phyloP scores from a whole-genome alignment of 2,329 filamentous ascomycete genomes.

The Colletotrichum sp. region DNA sequence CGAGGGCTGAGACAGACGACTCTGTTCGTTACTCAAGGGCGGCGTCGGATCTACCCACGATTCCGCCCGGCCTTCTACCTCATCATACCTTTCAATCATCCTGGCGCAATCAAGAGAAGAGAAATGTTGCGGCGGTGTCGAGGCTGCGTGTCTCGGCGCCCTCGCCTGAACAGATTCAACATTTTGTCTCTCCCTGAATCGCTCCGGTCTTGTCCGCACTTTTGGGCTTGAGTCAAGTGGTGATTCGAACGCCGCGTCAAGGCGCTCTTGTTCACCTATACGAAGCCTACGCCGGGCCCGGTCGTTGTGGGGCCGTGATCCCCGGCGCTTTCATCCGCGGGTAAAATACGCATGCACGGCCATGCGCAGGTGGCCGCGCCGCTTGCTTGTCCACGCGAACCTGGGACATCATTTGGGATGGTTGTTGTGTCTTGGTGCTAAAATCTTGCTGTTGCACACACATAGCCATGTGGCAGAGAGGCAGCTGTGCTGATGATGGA shows the following conservation, averaged over 20 bases:
- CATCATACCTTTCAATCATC: not conserved
- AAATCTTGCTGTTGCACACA: not conserved
- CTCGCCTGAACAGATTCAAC: not conserved
- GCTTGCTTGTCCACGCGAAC: not conserved
- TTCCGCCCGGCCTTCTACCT: not conserved
- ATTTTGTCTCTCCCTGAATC: not conserved
- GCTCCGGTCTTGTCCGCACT: not conserved
- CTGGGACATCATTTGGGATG: not conserved
- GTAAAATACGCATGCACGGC: not conserved
- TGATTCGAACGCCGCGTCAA: too few species aligned
- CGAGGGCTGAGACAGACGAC: constrained; percentile 9
- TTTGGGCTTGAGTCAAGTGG: not conserved
- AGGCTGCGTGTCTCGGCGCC: not conserved
- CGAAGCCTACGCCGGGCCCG: not conserved
- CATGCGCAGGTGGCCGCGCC: not conserved
- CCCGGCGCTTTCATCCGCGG: not conserved
- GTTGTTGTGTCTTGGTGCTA: not conserved
- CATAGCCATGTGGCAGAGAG: not conserved
- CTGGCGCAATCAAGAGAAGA: not conserved
- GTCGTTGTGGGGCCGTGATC: not conserved
- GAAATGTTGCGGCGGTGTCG: not conserved
- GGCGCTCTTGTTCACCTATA: not conserved
- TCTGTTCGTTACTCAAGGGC: not conserved
- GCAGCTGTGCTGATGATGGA: not conserved
- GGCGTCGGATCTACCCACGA: not conserved